A percentile compares a stretch with the other conserved stretches of the same genome.
Conservation (phyloP, 2,329 filamentous ascomycete genomes). For the Exophiala phaeomuriformis region DNA sequence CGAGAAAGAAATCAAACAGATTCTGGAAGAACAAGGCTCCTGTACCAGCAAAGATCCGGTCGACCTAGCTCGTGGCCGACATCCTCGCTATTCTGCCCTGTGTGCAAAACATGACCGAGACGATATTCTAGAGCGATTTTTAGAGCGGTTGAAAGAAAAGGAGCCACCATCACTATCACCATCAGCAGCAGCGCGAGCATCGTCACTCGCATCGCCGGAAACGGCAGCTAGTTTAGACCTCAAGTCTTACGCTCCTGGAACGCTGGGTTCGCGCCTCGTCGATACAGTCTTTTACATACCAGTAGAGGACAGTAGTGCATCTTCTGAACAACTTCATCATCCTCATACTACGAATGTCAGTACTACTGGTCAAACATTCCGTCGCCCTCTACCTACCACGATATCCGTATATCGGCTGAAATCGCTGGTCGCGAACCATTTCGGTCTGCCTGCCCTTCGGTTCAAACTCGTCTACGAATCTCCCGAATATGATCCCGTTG, state of each 20-base stretch:
- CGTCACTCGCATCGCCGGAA: constrained; percentile 44
- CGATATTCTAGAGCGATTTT: constrained; percentile 14
- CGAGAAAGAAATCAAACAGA: constrained; percentile 61
- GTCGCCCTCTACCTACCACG: constrained; percentile 56
- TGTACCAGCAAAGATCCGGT: neutral
- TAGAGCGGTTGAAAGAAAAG: constrained; percentile 26
- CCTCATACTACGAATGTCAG: constrained; percentile 1
- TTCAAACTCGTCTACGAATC: constrained; percentile 77
- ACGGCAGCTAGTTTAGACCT: constrained; percentile 1
- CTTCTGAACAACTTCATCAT: too few relatives aligned
- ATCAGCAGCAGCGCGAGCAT: too few relatives aligned
- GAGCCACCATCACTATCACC: too few relatives aligned
- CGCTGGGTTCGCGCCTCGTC: constrained; percentile 71
- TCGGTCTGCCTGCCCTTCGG: constrained; percentile 56
- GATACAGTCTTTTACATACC: constrained; percentile 52
- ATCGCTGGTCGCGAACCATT: constrained; percentile 66
- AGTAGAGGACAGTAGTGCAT: too few relatives aligned
- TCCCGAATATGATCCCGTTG: constrained; percentile 78
- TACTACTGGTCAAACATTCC: neutral
- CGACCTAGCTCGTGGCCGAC: constrained; percentile 31
- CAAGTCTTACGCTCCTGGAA: constrained; percentile 58
- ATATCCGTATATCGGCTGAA: constrained; percentile 77
- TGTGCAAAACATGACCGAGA: constrained; percentile 65
- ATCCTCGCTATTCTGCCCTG: constrained; percentile 66
- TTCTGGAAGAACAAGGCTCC: constrained; percentile 39